Conservation (phyloP, 805 yeast species). For the Citeromyces nyonsensis region DNA sequence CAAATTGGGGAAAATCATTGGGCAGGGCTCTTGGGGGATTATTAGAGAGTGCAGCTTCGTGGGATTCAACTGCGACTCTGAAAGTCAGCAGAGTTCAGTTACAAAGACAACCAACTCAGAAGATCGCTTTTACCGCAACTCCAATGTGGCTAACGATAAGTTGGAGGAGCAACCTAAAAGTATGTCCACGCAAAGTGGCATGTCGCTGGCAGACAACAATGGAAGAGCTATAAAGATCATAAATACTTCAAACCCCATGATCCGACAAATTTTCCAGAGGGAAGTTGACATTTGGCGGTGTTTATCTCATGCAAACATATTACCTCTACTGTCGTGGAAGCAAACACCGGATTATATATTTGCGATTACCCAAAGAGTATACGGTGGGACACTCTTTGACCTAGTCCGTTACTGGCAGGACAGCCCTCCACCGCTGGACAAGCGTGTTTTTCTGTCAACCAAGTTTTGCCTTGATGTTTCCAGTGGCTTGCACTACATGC, state of each 20-base stretch:
- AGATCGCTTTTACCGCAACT: background rate
- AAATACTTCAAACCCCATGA: slow-evolving; percentile 21
- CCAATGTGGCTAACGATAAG: background rate
- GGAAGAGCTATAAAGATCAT: slow-evolving; percentile 13
- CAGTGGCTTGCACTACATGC: slow-evolving; percentile 47
- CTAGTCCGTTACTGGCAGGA: slow-evolving; percentile 54
- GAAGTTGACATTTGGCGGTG: slow-evolving; percentile 70
- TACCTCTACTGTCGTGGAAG: slow-evolving; percentile 45
- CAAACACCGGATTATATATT: slow-evolving; percentile 47
- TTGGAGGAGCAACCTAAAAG: no score
- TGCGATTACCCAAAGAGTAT: slow-evolving; percentile 52
- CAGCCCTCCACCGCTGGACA: slow-evolving; percentile 8
- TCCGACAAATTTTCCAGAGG: slow-evolving; percentile 42
- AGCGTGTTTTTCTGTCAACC: slow-evolving; percentile 18
- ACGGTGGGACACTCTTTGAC: slow-evolving; percentile 75
- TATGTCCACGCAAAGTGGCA: background rate
- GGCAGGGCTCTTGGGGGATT: slow-evolving; percentile 85
- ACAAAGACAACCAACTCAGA: no score
- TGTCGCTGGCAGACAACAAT: no score
- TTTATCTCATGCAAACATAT: slow-evolving; percentile 46
- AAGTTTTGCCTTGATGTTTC: slow-evolving; percentile 36
- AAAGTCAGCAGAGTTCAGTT: no score
- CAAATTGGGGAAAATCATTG: slow-evolving; percentile 57
- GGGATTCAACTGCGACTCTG: slow-evolving; percentile 1
- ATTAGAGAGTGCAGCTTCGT: slow-evolving; percentile 48